These are phyloP conservation scores for Mycogone perniciosa DNA, from an alignment of 2,329 filamentous ascomycete species.

Conservation along the genomic window DNA sequence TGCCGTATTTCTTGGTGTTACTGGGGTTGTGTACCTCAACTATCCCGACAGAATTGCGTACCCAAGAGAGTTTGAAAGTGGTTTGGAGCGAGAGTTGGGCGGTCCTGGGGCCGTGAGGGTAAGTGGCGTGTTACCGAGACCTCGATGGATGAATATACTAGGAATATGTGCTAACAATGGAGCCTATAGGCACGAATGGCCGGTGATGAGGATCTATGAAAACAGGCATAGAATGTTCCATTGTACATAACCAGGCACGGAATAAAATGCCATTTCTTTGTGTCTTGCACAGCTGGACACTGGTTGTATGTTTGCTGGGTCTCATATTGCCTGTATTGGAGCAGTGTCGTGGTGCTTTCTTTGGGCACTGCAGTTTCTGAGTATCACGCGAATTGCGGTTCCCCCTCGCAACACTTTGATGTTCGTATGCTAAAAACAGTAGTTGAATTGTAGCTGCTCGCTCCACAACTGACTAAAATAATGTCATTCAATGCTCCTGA, in stretches of 20 bases:
- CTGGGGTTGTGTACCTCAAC: conserved; percentile 59
- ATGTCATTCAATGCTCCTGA: too few species aligned
- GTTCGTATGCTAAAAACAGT: too few species aligned
- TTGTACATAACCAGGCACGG: conserved; percentile 29
- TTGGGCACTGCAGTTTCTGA: too few species aligned
- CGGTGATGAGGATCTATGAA: conserved; percentile 48
- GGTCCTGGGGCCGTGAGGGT: conserved; percentile 61
- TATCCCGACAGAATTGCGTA: conserved; percentile 68
- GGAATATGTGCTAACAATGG: conserved; percentile 14
- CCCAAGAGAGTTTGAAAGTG: conserved; percentile 65
- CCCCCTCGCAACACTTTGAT: too few species aligned
- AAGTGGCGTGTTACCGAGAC: conserved; percentile 30
- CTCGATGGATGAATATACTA: not conserved
- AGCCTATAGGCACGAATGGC: conserved; percentile 45
- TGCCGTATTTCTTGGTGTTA: conserved; percentile 54
- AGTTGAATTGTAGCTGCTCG: too few species aligned
- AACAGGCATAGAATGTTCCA: conserved; percentile 15
- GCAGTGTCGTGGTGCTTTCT: too few species aligned
- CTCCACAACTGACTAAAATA: too few species aligned
- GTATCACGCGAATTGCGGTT: too few species aligned
- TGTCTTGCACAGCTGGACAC: not conserved
- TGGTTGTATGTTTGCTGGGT: not conserved
- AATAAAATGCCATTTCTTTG: conserved; percentile 5
- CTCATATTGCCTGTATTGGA: too few species aligned
- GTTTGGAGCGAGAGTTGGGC: conserved; percentile 68